Evolutionary conservation across 2,329 filamentous ascomycete genomes (phyloP), one percentile per base, ranked within the genome.

Genomic region (Nectriaceae sp.): DNA sequence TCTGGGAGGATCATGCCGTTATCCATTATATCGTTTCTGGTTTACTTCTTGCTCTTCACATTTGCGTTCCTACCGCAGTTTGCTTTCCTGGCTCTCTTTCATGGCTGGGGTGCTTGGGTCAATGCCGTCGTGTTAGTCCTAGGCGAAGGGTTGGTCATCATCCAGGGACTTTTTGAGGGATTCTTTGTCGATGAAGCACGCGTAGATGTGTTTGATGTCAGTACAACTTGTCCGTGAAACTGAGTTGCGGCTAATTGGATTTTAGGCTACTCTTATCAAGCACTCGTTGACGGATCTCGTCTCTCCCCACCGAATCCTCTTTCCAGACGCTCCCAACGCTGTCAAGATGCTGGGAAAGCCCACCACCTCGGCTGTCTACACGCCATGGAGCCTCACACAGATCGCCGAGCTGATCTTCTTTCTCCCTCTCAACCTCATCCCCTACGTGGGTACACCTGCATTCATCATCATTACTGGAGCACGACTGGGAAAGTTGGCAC

Each of bases 391-490:
- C 46, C 74, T 96, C 45, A 82, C 89, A n/a, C 93, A 97, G 69
- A 94, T 96, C 48, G 65, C 89, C 54, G 93, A 97, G 70, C 87
- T 97, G 51, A 75, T 95, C 29, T 60, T 89, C 22, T 85, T 87
- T 61, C 76, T 92, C 2, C 88, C 94, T 2, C 79, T 99, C 50
- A 97, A 96, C 66, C 83, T 99, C 19, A 82, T 97, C 15, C 93
- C 93, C 0, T 83, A 87, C 40, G 81, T 90, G 13, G 93, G 93
- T 15, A 88, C 88, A 0, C 89, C 90, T 0, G 78, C 94, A 53
- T 99, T 97, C 67, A 80, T 99, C 52, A 70, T 96, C 47, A 79
- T 96, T 56, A 97, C 92, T 0, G 94, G 93, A 2, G 90, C 92
- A 40, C 80, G 93, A 21, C 83, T 90, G 4, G 93, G 94, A 1